Percentiles rank a stretch among this genome's conserved stretches.
Conservation (phyloP, 768 basidiomycete genomes). For the Mycena indigotica region DNA sequence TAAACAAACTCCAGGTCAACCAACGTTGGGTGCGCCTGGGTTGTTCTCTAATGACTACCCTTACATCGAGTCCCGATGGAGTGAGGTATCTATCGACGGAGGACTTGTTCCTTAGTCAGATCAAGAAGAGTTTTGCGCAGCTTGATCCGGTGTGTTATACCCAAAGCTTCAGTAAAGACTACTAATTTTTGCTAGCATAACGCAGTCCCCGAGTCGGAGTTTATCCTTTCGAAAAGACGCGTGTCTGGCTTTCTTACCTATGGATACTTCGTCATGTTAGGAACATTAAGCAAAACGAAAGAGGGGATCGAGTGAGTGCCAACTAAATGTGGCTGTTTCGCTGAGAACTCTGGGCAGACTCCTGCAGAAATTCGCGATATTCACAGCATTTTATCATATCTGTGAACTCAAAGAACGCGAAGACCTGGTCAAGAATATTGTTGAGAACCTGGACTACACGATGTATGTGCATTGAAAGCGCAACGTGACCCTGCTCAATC, state of each 20-base stretch:
- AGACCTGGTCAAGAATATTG: conserved; percentile 87
- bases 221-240: conserved; percentile 82
- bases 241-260: conserved; percentile 82
- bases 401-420: conserved; percentile 90
- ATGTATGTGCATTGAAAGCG: conserved; percentile 58
- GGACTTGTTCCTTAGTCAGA: conserved; percentile 82
- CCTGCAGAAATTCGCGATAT: conserved; percentile 88
- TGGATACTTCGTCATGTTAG: conserved; percentile 96
- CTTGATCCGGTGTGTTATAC: conserved; percentile 76
- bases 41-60: conserved; percentile 77
- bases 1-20: conserved; percentile 55
- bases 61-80: conserved; percentile 84
- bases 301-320: conserved; percentile 85
- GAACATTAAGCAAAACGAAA: conserved; percentile 81
- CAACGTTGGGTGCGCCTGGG: conserved; percentile 86
- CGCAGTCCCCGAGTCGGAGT: conserved; percentile 70
- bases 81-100: conserved; percentile 77
- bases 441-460: conserved; percentile 89
- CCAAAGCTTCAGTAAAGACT: background rate
- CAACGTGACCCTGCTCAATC: conserved; percentile 10
- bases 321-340: background rate
- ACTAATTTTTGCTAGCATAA: conserved; percentile 55
- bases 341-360: conserved; percentile 50
- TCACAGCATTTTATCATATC: conserved; percentile 94
- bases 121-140: conserved; percentile 86